A percentile compares a stretch with the other conserved stretches of the same genome.
Evolutionary conservation across 768 basidiomycete species (phyloP).

Genomic region (Mycena amicta): DNA sequence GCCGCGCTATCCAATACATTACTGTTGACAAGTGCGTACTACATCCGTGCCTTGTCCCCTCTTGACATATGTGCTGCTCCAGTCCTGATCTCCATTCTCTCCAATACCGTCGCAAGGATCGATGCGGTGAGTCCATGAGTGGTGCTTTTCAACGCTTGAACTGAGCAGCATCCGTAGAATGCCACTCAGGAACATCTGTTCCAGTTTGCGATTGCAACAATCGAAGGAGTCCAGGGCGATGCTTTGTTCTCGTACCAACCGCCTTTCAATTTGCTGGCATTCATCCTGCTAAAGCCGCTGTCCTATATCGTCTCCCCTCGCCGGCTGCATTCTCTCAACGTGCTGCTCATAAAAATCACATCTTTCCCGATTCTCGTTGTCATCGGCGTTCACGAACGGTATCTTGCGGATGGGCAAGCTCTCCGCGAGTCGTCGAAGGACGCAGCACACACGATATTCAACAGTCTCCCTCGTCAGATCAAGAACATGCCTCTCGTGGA

Average conservation of each 20-base stretch:
- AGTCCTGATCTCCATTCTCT: conserved; percentile 87
- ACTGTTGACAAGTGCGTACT: conserved; percentile 70
- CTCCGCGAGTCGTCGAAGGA: conserved; percentile 55
- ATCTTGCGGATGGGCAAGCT: conserved; percentile 52
- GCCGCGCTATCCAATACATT: conserved; percentile 80
- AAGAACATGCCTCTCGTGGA: conserved; percentile 77
- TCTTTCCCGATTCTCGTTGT: conserved; percentile 77
- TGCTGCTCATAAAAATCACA: conserved; percentile 82
- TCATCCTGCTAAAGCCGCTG: conserved; percentile 77
- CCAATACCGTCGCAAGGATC: conserved; percentile 86
- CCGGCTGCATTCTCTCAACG: conserved; percentile 80
- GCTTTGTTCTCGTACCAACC: conserved; percentile 91
- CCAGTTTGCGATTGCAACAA: conserved; percentile 83
- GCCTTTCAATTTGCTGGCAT: conserved; percentile 85
- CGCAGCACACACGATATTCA: conserved; percentile 59
- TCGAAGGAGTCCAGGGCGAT: conserved; percentile 90
- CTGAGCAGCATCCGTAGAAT: conserved; percentile 45
- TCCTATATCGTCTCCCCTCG: conserved; percentile 77
- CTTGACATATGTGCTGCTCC: conserved; percentile 3
- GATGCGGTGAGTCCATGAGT: conserved; percentile 48
- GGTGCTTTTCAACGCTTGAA: no score
- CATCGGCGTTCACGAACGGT: conserved; percentile 82
- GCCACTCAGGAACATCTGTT: conserved; percentile 69
- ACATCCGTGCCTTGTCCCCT: neutral
- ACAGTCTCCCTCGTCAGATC: conserved; percentile 68